Percentiles rank a stretch among this genome's conserved stretches.
These are phyloP conservation scores for Ceratocystis ficicola DNA, from an alignment of 2,329 filamentous ascomycete genomes.

Conservation along the genomic window DNA sequence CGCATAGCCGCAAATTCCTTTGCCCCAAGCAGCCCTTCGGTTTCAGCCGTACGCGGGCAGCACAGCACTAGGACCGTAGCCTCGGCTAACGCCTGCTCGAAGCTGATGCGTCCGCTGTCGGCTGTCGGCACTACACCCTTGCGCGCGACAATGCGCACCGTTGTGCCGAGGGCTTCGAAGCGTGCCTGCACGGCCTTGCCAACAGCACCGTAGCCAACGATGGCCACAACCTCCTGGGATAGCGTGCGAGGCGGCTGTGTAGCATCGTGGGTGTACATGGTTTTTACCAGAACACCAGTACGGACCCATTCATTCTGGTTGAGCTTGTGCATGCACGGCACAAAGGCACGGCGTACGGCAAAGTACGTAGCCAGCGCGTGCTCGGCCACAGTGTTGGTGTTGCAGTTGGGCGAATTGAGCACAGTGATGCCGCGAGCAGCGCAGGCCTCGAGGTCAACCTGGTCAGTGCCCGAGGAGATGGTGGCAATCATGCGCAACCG, in stretches of 20 bases:
- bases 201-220: conserved; percentile 17
- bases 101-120: not conserved
- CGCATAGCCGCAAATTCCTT: conserved; percentile 49
- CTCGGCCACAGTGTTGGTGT: conserved; percentile 69
- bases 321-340: conserved; percentile 7
- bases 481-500: conserved; percentile 24
- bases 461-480: conserved; percentile 58
- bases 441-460: conserved; percentile 63
- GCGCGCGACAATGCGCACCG: conserved; percentile 13
- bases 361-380: conserved; percentile 66
- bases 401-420: conserved; percentile 66
- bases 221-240: conserved; percentile 11
- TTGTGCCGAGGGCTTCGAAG: conserved; percentile 10
- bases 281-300: conserved; percentile 11
- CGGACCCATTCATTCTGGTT: conserved; percentile 1
- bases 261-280: not conserved
- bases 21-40: conserved; percentile 53
- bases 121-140: conserved; percentile 3
- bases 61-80: conserved; percentile 73
- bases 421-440: conserved; percentile 65
- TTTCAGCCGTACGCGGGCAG: conserved; percentile 66
- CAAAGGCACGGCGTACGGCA: conserved; percentile 31
- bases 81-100: conserved; percentile 46
- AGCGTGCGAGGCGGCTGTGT: conserved; percentile 13
- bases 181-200: conserved; percentile 12